A percentile compares a stretch with the other conserved stretches of the same genome.
Conservation (phyloP, 495 filamentous ascomycete species). For the Aspergillus diversus region DNA sequence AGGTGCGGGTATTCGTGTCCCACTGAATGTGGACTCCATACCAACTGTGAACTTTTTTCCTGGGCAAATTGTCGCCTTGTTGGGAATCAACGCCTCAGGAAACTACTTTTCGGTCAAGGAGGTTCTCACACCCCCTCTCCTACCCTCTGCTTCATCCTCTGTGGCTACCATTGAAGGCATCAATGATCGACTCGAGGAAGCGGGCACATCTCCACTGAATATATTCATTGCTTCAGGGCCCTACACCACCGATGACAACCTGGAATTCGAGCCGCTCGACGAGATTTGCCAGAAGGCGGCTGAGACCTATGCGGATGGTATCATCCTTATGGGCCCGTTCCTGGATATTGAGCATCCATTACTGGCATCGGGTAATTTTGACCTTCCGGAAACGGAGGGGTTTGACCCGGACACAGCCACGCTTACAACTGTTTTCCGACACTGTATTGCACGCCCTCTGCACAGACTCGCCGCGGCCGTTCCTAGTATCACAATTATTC, state of each 20-base stretch:
- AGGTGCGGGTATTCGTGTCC: slow-evolving; percentile 79
- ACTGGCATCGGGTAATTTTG: slow-evolving; percentile 87
- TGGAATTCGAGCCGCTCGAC: slow-evolving; percentile 83
- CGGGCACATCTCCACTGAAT: slow-evolving; percentile 67
- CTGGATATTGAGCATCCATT: slow-evolving; percentile 89
- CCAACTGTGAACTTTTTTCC: slow-evolving; percentile 85
- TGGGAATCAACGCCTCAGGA: slow-evolving; percentile 85
- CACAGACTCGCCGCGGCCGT: slow-evolving; percentile 65
- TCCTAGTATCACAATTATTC: slow-evolving; percentile 76
- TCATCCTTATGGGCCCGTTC: slow-evolving; percentile 85
- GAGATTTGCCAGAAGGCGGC: slow-evolving; percentile 78
- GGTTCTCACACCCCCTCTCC: slow-evolving; percentile 70
- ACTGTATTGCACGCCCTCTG: slow-evolving; percentile 71
- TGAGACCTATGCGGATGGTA: slow-evolving; percentile 72
- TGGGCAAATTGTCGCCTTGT: slow-evolving; percentile 87
- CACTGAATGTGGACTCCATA: slow-evolving; percentile 72
- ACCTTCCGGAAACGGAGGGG: slow-evolving; percentile 73
- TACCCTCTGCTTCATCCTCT: slow-evolving; percentile 68
- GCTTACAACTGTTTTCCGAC: slow-evolving; percentile 79
- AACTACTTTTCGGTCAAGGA: slow-evolving; percentile 81
- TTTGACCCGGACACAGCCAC: slow-evolving; percentile 76
- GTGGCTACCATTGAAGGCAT: slow-evolving; percentile 61
- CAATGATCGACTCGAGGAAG: slow-evolving; percentile 66
- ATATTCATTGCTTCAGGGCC: slow-evolving; percentile 81
- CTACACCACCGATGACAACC: slow-evolving; percentile 88